Evolutionary conservation across 176 grass and related monocot species (phyloP).

Genomic region (Zoysia pacifica): DNA sequence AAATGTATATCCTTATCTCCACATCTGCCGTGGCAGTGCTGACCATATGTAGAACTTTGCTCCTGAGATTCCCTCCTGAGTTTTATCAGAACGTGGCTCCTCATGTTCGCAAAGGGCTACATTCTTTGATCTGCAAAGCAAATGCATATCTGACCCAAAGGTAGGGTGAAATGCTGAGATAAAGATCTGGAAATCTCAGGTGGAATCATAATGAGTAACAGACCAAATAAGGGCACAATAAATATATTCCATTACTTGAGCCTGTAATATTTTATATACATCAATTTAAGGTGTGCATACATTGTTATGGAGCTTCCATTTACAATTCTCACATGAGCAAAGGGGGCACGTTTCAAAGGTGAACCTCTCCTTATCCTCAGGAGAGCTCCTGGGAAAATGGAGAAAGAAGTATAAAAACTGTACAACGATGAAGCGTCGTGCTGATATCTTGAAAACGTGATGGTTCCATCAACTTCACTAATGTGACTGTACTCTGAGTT

Average conservation of each 20-base stretch:
- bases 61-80: conserved; percentile 15
- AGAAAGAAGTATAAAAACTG: conserved; percentile 39
- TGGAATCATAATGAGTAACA: background rate
- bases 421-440: conserved; percentile 25
- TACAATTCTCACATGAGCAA: conserved; percentile 50
- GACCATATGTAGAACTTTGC: conserved; percentile 27
- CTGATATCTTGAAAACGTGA: conserved; percentile 47
- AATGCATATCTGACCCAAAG: conserved; percentile 27
- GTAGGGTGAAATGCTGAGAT: conserved; percentile 9
- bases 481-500: conserved; percentile 34
- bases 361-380: conserved; percentile 48
- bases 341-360: conserved; percentile 44
- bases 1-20: conserved; percentile 51
- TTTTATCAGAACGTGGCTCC: conserved; percentile 43
- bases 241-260: conserved; percentile 28
- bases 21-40: conserved; percentile 27
- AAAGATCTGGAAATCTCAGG: conserved; percentile 11
- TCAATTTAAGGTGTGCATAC: background rate
- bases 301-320: conserved; percentile 42
- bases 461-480: conserved; percentile 45
- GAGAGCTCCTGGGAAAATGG: conserved; percentile 40
- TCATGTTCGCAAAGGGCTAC: conserved; percentile 27
- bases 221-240: conserved; percentile 17
- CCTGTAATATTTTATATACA: conserved; percentile 26
- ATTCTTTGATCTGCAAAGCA: conserved; percentile 4